Evolutionary conservation across 768 basidiomycete species (phyloP), one percentile per base, ranked within the genome.

Genomic region (Lentinus brumalis): DNA sequence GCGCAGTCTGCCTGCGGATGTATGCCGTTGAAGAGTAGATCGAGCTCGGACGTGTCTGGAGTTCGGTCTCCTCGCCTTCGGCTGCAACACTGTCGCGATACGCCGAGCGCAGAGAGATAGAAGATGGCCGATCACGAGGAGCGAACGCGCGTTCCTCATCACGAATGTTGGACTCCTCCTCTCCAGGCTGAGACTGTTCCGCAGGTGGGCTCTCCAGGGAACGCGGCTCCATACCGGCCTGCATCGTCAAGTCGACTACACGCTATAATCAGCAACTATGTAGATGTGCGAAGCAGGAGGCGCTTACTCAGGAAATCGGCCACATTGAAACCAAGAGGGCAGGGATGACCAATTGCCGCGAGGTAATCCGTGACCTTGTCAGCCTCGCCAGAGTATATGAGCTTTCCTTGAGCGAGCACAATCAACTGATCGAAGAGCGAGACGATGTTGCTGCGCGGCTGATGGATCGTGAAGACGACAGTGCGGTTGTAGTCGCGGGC

Each of bases 391-490:
- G 91, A 89, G 74, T 95, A 97, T 5, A 96, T 87, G 8, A 89
- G 74, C 68, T 87, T 90, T 2, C 97, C 97, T 53, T 84, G 81
- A 0, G 92, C 92, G 16, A 99, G 81, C 3, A 98, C 78, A 3
- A 98, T 74, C 32, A 99, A 81, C 62, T 96, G 89, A 71, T 99
- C 96, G 66, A 99, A 98, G 12, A 99, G 78, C 0, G 94, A 88
- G 14, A 98, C 96, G 66, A 99, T 98, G 75, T 98, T 98, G 73
- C 93, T 95, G 53, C 96, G 88, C 14, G 96, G 97, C 73, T 98
- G 97, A 69, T 99, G 97, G 58, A 99, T 98, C 0, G 96, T 98
- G 77, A 98, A 97, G 59, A 98, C 82, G 53, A 98, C 93, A 0
- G 96, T 98, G 38, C 96, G 88, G 65, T 96, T 94, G 75, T 94